phyloP scores from a whole-genome alignment of 371 early-diverging fungal species.

The Funneliformis caledonium region DNA sequence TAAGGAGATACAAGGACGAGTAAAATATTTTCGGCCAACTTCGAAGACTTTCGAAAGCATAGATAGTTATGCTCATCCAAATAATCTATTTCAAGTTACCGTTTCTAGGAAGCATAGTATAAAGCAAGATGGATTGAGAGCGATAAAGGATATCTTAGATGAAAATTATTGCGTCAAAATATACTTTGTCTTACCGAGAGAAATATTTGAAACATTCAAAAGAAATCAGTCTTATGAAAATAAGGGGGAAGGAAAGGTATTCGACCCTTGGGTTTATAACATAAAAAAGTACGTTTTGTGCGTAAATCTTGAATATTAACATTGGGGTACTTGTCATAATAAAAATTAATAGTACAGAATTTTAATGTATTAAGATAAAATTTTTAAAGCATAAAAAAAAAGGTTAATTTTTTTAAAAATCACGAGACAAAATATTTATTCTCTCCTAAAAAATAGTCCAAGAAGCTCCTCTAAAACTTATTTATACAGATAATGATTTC shows the following conservation, averaged over 20 bases:
- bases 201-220: not conserved
- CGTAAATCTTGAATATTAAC: not conserved
- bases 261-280: not conserved
- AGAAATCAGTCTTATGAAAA: not conserved
- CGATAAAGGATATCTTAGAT: conserved; percentile 1
- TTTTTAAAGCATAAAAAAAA: too few relatives aligned
- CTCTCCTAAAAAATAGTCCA: too few relatives aligned
- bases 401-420: too few relatives aligned
- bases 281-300: not conserved
- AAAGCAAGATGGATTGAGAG: conserved; percentile 17
- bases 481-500: too few relatives aligned
- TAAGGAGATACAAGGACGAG: not conserved
- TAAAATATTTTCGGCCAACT: not conserved
- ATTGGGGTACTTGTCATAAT: too few relatives aligned
- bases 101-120: conserved; percentile 2
- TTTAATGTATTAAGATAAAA: too few relatives aligned
- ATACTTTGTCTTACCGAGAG: not conserved
- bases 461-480: too few relatives aligned
- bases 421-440: too few relatives aligned
- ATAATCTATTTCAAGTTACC: conserved; percentile 20
- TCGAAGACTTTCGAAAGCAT: not conserved
- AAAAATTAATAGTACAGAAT: too few relatives aligned
- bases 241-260: conserved; percentile 1
- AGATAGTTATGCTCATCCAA: conserved; percentile 6
- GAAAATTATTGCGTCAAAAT: not conserved